Base-by-base conservation (phyloP, 2,329 filamentous ascomycete genomes). In the Botryotinia narcissicola region DNA sequence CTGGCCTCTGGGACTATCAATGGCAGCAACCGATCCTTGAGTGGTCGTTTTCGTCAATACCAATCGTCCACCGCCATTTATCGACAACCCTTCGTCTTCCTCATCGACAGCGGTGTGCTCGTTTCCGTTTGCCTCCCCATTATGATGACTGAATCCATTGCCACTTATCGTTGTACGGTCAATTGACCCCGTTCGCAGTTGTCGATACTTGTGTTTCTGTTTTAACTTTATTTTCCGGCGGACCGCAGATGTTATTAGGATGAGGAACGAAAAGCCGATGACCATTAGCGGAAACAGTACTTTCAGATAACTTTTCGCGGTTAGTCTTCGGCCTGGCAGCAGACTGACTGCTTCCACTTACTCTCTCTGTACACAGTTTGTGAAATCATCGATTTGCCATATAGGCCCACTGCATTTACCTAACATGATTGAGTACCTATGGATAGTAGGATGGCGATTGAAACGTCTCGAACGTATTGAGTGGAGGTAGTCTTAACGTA, bases 1-100 rank as follows among this genome's bases (percentile, higher is more conserved):
- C 83, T 97, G 92, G 61, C 89, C 94, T 14, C 88, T 86, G 2
- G 96, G 96, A 62, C 88, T 91, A 82, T 96, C 91, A 74, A 95
- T 86, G 74, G 93, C 90, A 66, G 95, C 88, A 68, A 91, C 84
- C 37, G 89, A 91, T 63, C 87, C 89, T 77, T 84, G 86, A n/a
- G 88, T 90, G 4, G 86, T 87, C 2, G 88, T 90, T 80, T 90
- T 89, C 71, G 85, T 85, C 54, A 91, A 83, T 35, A 86, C 84
- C 59, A 91, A 82, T 54, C 86, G 87, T 67, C 89, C 88, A 69
- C 89, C 88, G 61, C 86, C 87, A 76, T 82, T 82, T 77, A 91
- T 88, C 76, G 87, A 86, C 75, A 90, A 83, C 18, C 82, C 85
- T 68, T 86, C 85, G 72, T 91, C 84, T 70, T 91, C 90, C 75